Evolutionary conservation across 2,329 filamentous ascomycete species (phyloP), one percentile per base, ranked within the genome.

Genomic region (Fusarium citri): DNA sequence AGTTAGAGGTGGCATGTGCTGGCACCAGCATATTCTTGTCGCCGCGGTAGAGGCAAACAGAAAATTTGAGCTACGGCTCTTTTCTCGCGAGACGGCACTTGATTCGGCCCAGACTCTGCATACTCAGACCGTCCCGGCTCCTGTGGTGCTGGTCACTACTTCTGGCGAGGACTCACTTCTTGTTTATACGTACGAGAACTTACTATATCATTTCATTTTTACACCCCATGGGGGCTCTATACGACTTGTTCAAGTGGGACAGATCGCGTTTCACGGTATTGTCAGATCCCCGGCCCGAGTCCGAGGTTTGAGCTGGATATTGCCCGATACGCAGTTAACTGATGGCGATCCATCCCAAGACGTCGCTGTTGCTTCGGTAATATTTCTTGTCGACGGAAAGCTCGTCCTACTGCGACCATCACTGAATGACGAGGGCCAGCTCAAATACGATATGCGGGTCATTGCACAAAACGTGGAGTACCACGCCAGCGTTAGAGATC

Each of bases 391-490:
- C 3, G 96, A 99, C 77, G 96, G 95, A 30, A 99, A 99, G 78
- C 88, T 99, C 22, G 96, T 98, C 14, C 83, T 98, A 40, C 86
- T 99, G 50, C 94, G 97, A 70, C 95, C 96, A 3, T 94, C 94
- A 1, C 84, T 93, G 8, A 94, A 92, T 54, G 92, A 93, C 50
- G 88, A 92, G 45, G 92, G 93, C 8, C 92, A 94, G 72, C 85
- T 98, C 54, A 98, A 98, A 82, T 99, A 99, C 77, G 95, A 98
- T 77, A 99, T 99, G 96, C 92, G 94, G 12, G 92, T 98, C 63
- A 92, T 99, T 76, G 94, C 94, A 15, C 94, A 98, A 75, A 97
- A 97, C 74, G 94, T 98, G 42, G 96, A 99, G 78, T 98, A 96
- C 75, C 98, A 97, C 78, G 91, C 91, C 56, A 89, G 96, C 74